phyloP scores from a whole-genome alignment of 768 basidiomycete species.

The Amanita inopinata region DNA sequence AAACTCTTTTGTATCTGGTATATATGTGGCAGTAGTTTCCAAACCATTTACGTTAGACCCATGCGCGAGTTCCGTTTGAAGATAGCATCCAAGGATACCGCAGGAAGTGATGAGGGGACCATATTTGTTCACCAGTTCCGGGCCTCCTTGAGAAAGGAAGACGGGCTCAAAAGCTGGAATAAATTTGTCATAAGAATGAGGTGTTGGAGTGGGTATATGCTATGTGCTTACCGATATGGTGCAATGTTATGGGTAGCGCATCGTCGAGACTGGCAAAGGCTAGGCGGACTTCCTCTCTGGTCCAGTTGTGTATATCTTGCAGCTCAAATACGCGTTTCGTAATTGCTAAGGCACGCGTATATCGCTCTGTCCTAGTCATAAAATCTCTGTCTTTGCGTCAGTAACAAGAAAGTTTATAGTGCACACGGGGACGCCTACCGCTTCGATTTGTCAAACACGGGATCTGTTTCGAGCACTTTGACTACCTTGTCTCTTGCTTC shows the following conservation, averaged over 20 bases:
- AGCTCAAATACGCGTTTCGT: slow-evolving; percentile 51
- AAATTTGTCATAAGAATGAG: slow-evolving; percentile 11
- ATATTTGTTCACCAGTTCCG: slow-evolving; percentile 43
- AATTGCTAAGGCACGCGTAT: slow-evolving; percentile 43
- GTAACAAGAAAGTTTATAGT: background rate
- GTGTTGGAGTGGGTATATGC: background rate
- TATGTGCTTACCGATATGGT: slow-evolving; percentile 25
- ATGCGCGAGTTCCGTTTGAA: slow-evolving; percentile 75
- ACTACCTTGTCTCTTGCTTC: slow-evolving; percentile 35
- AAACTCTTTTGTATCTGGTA: slow-evolving; percentile 58
- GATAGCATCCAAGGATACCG: slow-evolving; percentile 62
- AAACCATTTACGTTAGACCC: slow-evolving; percentile 60
- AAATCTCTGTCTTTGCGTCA: slow-evolving; percentile 35
- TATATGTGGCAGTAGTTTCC: slow-evolving; percentile 71
- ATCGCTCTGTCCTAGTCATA: slow-evolving; percentile 47
- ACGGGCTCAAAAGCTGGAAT: slow-evolving; percentile 57
- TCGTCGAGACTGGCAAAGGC: slow-evolving; percentile 48
- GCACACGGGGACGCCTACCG: slow-evolving; percentile 26
- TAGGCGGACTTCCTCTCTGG: slow-evolving; percentile 30
- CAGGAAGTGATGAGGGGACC: slow-evolving; percentile 37
- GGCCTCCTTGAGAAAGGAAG: slow-evolving; percentile 49
- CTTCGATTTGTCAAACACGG: slow-evolving; percentile 47
- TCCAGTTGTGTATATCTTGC: slow-evolving; percentile 45
- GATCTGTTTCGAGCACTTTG: slow-evolving; percentile 39
- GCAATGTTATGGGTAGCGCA: slow-evolving; percentile 32